Conservation (phyloP, 2,329 filamentous ascomycete genomes). For the Xylariaceae sp. region DNA sequence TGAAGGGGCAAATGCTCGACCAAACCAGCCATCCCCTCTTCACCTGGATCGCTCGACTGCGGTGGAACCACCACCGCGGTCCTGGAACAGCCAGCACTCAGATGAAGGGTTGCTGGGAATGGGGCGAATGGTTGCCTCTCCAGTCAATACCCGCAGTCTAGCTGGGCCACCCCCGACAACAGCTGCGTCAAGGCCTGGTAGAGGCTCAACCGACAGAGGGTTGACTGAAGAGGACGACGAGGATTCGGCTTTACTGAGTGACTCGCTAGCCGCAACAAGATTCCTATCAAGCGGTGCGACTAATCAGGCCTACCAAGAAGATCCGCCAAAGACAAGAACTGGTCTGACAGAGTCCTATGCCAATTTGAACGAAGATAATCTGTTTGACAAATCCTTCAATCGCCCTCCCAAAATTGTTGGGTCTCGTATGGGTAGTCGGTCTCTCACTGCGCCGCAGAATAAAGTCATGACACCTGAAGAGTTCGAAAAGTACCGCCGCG, state of each 20-base stretch:
- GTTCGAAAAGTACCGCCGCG: constrained; percentile 76
- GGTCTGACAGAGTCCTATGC: constrained; percentile 32
- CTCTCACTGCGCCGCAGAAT: constrained; percentile 39
- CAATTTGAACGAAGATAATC: constrained; percentile 47
- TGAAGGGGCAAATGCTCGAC: constrained; percentile 45
- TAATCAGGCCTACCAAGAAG: constrained; percentile 40
- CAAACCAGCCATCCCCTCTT: constrained; percentile 46
- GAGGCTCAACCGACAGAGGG: constrained; percentile 29
- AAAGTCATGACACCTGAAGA: constrained; percentile 90
- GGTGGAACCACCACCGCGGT: constrained; percentile 48
- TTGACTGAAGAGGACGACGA: constrained; percentile 46
- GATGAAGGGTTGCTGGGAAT: constrained; percentile 47
- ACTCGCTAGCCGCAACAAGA: constrained; percentile 49
- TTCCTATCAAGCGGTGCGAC: constrained; percentile 37
- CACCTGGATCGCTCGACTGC: constrained; percentile 45
- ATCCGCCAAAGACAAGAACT: constrained; percentile 29
- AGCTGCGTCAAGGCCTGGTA: constrained; percentile 20
- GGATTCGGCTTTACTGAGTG: constrained; percentile 51
- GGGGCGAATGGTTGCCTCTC: constrained; percentile 34
- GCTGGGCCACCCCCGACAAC: constrained; percentile 30
- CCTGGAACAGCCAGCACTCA: constrained; percentile 51
- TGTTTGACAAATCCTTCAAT: constrained; percentile 50
- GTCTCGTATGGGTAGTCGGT: constrained; percentile 33
- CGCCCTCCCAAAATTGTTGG: constrained; percentile 36
- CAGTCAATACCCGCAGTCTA: constrained; percentile 33